A percentile compares a stretch with the other conserved stretches of the same genome.
Conservation (phyloP, 2,329 filamentous ascomycete species). For the Cladosporium sp. region DNA sequence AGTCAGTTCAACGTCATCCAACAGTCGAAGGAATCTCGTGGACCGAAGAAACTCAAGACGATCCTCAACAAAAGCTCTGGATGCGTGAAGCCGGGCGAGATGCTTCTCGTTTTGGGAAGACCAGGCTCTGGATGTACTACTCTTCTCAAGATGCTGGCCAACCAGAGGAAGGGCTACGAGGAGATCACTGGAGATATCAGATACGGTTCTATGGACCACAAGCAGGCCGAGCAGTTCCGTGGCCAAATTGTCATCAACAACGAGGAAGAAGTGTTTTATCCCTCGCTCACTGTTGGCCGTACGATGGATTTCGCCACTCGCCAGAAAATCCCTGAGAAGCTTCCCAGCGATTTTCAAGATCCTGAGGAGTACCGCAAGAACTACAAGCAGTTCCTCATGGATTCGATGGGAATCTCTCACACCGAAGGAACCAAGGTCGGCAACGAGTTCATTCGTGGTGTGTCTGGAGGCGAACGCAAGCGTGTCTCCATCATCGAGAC, state of each 20-base stretch:
- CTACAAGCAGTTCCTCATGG: constrained; percentile 57
- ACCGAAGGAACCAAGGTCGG: constrained; percentile 82
- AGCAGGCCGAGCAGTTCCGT: constrained; percentile 46
- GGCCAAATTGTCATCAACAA: constrained; percentile 49
- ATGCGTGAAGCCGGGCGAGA: constrained; percentile 48
- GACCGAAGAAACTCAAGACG: constrained; percentile 30
- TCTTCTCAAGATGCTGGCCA: constrained; percentile 68
- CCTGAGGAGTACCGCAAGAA: constrained; percentile 50
- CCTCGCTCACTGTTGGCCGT: constrained; percentile 57
- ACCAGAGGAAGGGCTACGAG: constrained; percentile 51
- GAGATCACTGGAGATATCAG: constrained; percentile 58
- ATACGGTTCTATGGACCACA: constrained; percentile 51
- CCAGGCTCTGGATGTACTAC: constrained; percentile 59
- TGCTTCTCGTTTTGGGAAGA: constrained; percentile 33
- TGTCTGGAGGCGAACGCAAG: constrained; percentile 63
- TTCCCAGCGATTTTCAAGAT: constrained; percentile 37
- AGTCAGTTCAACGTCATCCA: constrained; percentile 17
- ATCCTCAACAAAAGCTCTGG: constrained; percentile 58
- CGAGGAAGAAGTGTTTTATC: constrained; percentile 54
- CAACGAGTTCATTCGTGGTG: constrained; percentile 74
- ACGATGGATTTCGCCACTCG: constrained; percentile 58
- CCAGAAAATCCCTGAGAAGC: constrained; percentile 50
- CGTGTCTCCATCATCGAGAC: constrained; percentile 69
- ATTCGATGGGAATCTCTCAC: constrained; percentile 73
- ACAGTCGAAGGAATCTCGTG: constrained; percentile 34